Percentiles rank a stretch among this genome's conserved stretches.
Evolutionary conservation across 257 asterid genomes (phyloP).

Genomic region (Solanum tacnaense): DNA sequence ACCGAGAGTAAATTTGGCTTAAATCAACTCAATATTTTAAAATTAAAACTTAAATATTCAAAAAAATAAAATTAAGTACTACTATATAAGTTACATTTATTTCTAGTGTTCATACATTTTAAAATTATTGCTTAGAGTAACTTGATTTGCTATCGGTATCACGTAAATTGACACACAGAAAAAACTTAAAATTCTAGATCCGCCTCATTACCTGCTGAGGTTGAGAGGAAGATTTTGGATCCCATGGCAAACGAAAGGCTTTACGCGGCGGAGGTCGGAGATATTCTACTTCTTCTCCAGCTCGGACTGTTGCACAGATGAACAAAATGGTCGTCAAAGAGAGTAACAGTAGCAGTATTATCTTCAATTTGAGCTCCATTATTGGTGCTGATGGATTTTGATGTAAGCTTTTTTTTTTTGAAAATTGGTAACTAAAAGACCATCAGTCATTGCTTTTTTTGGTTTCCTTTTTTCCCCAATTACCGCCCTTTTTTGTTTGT

Average conservation of each 20-base stretch:
- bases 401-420: background rate
- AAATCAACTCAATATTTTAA: background rate
- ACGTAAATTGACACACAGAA: background rate
- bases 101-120: background rate
- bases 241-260: slow-evolving; percentile 41
- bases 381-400: background rate
- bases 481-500: background rate
- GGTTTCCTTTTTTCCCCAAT: background rate
- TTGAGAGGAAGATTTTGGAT: slow-evolving; percentile 26
- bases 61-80: background rate
- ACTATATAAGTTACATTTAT: background rate
- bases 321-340: slow-evolving; percentile 1
- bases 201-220: slow-evolving; percentile 50
- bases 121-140: background rate
- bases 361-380: slow-evolving; percentile 6
- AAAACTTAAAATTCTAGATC: background rate
- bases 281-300: slow-evolving; percentile 34
- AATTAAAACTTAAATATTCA: background rate
- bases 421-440: background rate
- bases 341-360: background rate
- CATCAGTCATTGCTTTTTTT: background rate
- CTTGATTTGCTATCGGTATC: background rate
- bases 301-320: background rate
- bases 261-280: slow-evolving; percentile 63
- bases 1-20: background rate